Conservation (phyloP, 202 grass and related monocot genomes). For the Panicum hallii region DNA sequence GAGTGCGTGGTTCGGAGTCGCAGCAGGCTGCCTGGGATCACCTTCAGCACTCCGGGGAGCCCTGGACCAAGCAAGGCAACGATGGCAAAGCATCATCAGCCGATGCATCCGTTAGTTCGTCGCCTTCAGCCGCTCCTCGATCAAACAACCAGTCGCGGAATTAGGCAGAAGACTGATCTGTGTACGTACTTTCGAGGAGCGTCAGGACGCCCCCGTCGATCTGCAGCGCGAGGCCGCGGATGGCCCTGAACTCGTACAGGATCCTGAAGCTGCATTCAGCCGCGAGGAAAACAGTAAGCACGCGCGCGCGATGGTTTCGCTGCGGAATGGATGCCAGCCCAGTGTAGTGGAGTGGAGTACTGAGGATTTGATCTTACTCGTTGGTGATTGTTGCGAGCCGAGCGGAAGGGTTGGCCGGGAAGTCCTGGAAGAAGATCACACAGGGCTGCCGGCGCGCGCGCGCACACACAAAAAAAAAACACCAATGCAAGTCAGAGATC, state of each 20-base stretch:
- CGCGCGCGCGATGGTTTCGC: neutral
- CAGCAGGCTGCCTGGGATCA: conserved; percentile 12
- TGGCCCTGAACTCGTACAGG: neutral
- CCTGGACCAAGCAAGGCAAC: conserved; percentile 9
- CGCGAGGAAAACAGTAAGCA: neutral
- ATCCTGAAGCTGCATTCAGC: conserved; percentile 3
- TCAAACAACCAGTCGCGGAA: no score
- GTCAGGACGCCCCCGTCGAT: conserved; percentile 40
- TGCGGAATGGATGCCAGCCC: neutral
- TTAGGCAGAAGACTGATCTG: no score
- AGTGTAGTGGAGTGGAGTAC: neutral
- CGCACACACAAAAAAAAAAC: no score
- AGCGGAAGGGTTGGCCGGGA: neutral
- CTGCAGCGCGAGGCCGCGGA: conserved; percentile 53
- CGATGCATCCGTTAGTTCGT: neutral
- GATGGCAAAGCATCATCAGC: neutral
- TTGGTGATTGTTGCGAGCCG: neutral
- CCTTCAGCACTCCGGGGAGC: conserved; percentile 14
- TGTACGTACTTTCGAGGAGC: conserved; percentile 45
- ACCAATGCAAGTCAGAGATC: neutral
- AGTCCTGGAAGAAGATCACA: conserved; percentile 6
- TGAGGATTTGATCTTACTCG: neutral
- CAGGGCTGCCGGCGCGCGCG: neutral
- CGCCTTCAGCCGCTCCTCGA: neutral
- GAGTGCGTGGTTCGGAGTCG: conserved; percentile 43